These are phyloP conservation scores for Xylaria sp. DNA, from an alignment of 2,329 filamentous ascomycete species.

Conservation along the genomic window DNA sequence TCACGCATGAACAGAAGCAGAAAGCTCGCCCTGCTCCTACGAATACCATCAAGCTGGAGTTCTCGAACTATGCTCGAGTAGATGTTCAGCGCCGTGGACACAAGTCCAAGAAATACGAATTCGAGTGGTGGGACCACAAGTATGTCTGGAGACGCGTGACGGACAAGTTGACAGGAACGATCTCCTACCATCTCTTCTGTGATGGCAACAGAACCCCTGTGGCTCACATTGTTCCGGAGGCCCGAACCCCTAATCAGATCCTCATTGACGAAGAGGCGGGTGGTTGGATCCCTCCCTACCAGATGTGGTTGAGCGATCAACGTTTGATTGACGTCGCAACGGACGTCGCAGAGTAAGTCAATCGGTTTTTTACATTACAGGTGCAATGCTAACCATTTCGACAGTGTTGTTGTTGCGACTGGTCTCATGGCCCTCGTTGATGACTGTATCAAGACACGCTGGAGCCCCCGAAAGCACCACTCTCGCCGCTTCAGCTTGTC, in stretches of 20 bases:
- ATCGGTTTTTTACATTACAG: not conserved
- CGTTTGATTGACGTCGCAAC: slow-evolving; percentile 62
- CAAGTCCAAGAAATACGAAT: slow-evolving; percentile 74
- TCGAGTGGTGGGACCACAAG: slow-evolving; percentile 84
- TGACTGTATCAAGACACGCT: slow-evolving; percentile 79
- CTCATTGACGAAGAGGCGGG: slow-evolving; percentile 69
- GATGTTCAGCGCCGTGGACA: slow-evolving; percentile 67
- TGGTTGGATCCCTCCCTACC: slow-evolving; percentile 85
- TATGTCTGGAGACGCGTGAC: slow-evolving; percentile 79
- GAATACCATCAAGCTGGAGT: slow-evolving; percentile 84
- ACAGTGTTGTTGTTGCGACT: slow-evolving; percentile 80
- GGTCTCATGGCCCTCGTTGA: slow-evolving; percentile 84
- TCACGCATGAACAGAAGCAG: slow-evolving; percentile 31
- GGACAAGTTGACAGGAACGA: slow-evolving; percentile 61
- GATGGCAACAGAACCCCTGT: slow-evolving; percentile 58
- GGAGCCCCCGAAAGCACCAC: slow-evolving; percentile 47
- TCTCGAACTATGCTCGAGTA: slow-evolving; percentile 93
- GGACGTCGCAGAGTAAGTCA: slow-evolving; percentile 78
- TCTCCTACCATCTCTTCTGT: slow-evolving; percentile 76
- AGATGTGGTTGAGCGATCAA: slow-evolving; percentile 81
- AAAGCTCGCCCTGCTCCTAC: slow-evolving; percentile 49
- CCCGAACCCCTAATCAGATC: slow-evolving; percentile 64
- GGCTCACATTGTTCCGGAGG: slow-evolving; percentile 81
- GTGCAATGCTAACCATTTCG: slow-evolving; percentile 21
- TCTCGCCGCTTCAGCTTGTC: slow-evolving; percentile 36